These are phyloP conservation scores for Gilbertella persicaria DNA, from an alignment of 371 early-diverging fungal species.

Conservation along the genomic window DNA sequence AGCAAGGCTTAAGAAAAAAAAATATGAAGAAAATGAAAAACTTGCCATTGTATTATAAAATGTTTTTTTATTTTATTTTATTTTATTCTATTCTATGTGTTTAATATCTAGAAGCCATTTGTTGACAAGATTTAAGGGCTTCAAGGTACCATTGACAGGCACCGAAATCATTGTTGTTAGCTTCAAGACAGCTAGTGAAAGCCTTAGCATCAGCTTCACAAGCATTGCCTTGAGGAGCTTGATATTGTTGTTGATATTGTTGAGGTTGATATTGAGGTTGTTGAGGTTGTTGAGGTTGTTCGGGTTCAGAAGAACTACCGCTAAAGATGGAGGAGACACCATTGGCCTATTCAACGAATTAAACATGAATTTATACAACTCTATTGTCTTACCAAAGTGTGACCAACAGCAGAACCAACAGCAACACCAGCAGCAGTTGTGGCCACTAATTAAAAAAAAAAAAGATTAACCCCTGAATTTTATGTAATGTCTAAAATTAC, in stretches of 20 bases:
- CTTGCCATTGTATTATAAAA: neutral
- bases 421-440: constrained; percentile 94
- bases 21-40: too few species aligned
- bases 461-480: neutral
- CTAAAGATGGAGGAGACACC: constrained; percentile 76
- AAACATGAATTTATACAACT: neutral
- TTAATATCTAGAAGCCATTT: constrained; percentile 58
- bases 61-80: neutral
- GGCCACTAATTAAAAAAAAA: constrained; percentile 59
- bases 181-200: constrained; percentile 84
- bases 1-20: constrained; percentile 33
- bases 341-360: constrained; percentile 50
- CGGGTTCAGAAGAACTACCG: constrained; percentile 50
- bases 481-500: constrained; percentile 23
- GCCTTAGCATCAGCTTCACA: constrained; percentile 89
- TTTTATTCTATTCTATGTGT: neutral
- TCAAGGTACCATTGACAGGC: constrained; percentile 89
- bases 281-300: constrained; percentile 32
- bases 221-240: constrained; percentile 36
- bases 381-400: constrained; percentile 60
- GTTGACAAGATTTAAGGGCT: constrained; percentile 84
- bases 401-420: constrained; percentile 83
- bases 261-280: constrained; percentile 33
- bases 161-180: constrained; percentile 72
- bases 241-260: constrained; percentile 40